A percentile compares a stretch with the other conserved stretches of the same genome.
Evolutionary conservation across 202 grass and related monocot genomes (phyloP).

Genomic region (Bolboschoenoplectus hybrid): DNA sequence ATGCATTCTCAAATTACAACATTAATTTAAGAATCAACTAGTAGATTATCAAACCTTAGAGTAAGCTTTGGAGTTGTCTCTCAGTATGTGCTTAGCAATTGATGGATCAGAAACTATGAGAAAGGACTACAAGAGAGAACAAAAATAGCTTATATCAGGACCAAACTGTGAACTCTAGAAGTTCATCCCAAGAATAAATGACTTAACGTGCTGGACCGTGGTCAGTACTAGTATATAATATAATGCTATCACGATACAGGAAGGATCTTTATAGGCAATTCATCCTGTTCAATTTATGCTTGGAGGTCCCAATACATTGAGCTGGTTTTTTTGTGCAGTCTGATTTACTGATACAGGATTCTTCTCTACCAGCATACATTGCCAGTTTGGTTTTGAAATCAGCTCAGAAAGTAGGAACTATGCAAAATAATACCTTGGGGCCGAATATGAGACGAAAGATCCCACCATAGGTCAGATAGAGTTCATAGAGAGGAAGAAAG

Average conservation of each 20-base stretch:
- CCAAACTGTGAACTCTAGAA: not conserved
- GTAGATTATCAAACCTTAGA: conserved; percentile 67
- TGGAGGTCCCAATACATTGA: not conserved
- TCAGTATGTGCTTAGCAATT: conserved; percentile 92
- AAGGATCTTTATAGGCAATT: not conserved
- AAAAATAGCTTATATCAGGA: not conserved
- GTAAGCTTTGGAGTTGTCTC: conserved; percentile 84
- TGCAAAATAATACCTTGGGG: conserved; percentile 60
- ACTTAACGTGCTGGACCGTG: not conserved
- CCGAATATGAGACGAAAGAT: conserved; percentile 95
- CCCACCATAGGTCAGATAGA: conserved; percentile 86
- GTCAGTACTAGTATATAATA: not conserved
- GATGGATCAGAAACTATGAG: conserved; percentile 93
- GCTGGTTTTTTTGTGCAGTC: not conserved
- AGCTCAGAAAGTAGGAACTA: not conserved
- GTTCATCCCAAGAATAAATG: not conserved
- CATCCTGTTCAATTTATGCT: not conserved
- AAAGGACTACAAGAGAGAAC: conserved; percentile 59
- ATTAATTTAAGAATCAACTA: conserved; percentile 10
- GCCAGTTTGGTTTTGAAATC: not conserved
- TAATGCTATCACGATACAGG: not conserved
- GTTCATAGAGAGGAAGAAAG: conserved; percentile 89
- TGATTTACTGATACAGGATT: not conserved
- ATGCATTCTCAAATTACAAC: conserved; percentile 24
- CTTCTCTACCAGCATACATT: not conserved